Evolutionary conservation across 805 yeast genomes (phyloP), one percentile per base, ranked within the genome.

Genomic region (Candida morakotiae): DNA sequence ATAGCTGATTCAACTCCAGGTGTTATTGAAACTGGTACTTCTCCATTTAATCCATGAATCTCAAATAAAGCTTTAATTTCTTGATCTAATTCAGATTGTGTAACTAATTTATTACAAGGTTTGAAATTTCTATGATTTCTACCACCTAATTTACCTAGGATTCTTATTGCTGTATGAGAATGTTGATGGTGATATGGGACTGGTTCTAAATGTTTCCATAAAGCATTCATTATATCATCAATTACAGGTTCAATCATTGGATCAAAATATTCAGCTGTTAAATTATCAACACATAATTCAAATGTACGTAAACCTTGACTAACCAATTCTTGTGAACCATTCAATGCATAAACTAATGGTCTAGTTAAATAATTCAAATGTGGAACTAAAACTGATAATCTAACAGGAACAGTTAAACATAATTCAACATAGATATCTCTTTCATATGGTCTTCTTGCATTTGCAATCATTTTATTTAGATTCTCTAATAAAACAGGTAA

Each of bases 171-270:
- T 0, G 96, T 87, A 55, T 93, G 98, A 13, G 96, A 83, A 47
- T 89, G 96, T 46, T 87, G 95, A 49, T 93, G 98, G 47, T 85
- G 87, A 55, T 87, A 88, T 0, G 99, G 98, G 24, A 89, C 73
- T 1, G 99, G 98, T 51, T 81, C 81, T 47, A 93, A 62, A 49
- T 91, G 93, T 44, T 77, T 81, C 91, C 96, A 93, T 23, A 93
- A 67, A 0, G 97, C 95, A 26, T 83, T 81, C 87, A 89, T 85
- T 1, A 94, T 88, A 48, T 93, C 97, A 42, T 86, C 94, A 37
- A 91, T 81, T 2, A 89, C 97, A 0, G 99, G 98, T 53, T 89
- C 97, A 42, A 93, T 81, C 55, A 93, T 89, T 2, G 98, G 98
- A 51, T 93, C 98, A 58, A 93, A 88, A 58, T 89, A 93, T 46